Evolutionary conservation across 176 grass and related monocot species (phyloP).

Genomic region (barley (Hordeum vulgare)): DNA sequence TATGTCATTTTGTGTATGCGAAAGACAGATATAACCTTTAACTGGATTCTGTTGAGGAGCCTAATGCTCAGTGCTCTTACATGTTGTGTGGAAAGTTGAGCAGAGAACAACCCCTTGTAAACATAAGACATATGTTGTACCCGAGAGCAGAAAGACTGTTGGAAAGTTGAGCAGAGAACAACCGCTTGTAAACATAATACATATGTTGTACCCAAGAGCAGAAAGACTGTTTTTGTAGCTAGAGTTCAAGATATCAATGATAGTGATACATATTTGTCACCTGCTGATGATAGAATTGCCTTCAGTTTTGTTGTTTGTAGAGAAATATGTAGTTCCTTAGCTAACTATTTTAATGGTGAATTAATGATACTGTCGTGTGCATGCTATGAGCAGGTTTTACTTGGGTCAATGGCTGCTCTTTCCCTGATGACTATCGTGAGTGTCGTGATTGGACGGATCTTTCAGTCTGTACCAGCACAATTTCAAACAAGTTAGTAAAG

Average conservation of each 20-base stretch:
- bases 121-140: not conserved
- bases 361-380: constrained; percentile 8
- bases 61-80: not conserved
- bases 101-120: not conserved
- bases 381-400: constrained; percentile 56
- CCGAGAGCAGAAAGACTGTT: not conserved
- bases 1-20: not conserved
- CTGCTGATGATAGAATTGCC: not conserved
- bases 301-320: not conserved
- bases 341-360: not conserved
- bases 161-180: not conserved
- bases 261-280: not conserved
- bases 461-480: constrained; percentile 80
- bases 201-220: not conserved
- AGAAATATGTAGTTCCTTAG: not conserved
- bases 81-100: not conserved
- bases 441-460: constrained; percentile 82
- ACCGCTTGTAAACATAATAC: not conserved
- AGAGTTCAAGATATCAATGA: not conserved
- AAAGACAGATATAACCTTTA: not conserved
- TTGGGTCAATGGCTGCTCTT: constrained; percentile 86
- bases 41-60: not conserved
- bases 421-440: constrained; percentile 87
- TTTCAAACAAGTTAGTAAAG: constrained; percentile 86
- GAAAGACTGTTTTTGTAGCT: not conserved